Conservation (phyloP, 805 yeast genomes). For the Sugiyamaella mastotermitis region DNA sequence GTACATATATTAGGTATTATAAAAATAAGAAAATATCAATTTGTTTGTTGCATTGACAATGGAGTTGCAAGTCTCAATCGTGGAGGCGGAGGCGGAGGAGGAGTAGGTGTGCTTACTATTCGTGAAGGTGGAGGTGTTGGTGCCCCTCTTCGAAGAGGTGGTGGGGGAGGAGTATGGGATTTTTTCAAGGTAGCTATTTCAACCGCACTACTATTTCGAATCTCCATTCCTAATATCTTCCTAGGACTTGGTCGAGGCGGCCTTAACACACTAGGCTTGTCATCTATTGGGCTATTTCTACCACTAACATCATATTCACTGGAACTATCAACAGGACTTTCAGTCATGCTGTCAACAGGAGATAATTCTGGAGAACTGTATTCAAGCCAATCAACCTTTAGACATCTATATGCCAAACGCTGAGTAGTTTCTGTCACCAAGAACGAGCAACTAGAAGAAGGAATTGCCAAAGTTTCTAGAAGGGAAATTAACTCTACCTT, state of each 20-base stretch:
- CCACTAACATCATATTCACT: not conserved
- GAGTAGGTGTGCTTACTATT: no score
- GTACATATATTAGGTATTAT: no score
- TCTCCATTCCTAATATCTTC: slow-evolving; percentile 1
- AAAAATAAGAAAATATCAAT: not conserved
- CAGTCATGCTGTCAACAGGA: slow-evolving; percentile 4
- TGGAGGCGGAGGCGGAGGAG: not conserved
- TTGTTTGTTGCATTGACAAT: not conserved
- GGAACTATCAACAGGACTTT: not conserved
- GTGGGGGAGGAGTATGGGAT: slow-evolving; percentile 15
- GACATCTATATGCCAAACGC: slow-evolving; percentile 24
- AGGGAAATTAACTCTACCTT: slow-evolving; percentile 45
- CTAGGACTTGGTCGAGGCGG: slow-evolving; percentile 9
- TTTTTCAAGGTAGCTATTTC: slow-evolving; percentile 7
- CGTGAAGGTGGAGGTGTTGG: no score
- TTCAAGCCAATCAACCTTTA: slow-evolving; percentile 22
- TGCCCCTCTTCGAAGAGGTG: slow-evolving; percentile 14
- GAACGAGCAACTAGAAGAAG: slow-evolving; percentile 8
- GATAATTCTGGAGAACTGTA: slow-evolving; percentile 11
- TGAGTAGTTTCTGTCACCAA: slow-evolving; percentile 20
- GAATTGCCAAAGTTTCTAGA: slow-evolving; percentile 39
- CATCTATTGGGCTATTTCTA: no score
- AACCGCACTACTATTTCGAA: slow-evolving; percentile 8
- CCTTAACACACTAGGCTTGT: not conserved
- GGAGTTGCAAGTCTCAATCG: not conserved